A percentile compares a stretch with the other conserved stretches of the same genome.
phyloP scores from a whole-genome alignment of 2,329 filamentous ascomycete genomes.

The Shiraia bambusicola region DNA sequence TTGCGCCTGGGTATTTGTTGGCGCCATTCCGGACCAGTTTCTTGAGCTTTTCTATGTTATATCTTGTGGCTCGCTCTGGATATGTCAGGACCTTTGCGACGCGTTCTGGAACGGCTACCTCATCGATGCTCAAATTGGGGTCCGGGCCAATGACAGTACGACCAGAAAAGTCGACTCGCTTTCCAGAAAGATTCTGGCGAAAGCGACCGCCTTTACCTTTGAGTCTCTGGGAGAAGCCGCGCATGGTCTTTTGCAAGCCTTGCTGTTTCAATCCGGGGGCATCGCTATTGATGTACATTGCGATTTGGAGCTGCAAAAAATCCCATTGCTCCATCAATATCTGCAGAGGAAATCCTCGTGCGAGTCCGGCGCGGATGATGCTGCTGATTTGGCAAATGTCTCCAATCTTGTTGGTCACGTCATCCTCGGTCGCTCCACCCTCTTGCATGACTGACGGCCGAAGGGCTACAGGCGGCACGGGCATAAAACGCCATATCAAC shows the following conservation, averaged over 20 bases:
- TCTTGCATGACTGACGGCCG: constrained; percentile 93
- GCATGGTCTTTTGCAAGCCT: constrained; percentile 82
- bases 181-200: constrained; percentile 93
- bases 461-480: constrained; percentile 91
- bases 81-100: constrained; percentile 98
- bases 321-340: constrained; percentile 99
- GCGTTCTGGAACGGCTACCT: constrained; percentile 86
- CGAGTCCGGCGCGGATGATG: constrained; percentile 77
- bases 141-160: constrained; percentile 97
- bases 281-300: constrained; percentile 97
- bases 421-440: constrained; percentile 90
- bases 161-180: constrained; percentile 97
- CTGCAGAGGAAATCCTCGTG: constrained; percentile 79
- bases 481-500: constrained; percentile 96
- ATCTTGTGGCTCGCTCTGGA: constrained; percentile 79
- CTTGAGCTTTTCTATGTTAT: constrained; percentile 82
- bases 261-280: constrained; percentile 88
- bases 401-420: constrained; percentile 93
- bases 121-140: constrained; percentile 88
- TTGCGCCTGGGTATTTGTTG: constrained; percentile 82
- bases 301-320: constrained; percentile 90
- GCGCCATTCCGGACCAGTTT: constrained; percentile 74
- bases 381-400: constrained; percentile 94
- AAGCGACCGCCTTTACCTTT: constrained; percentile 98
- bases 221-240: constrained; percentile 90